Evolutionary conservation across 768 basidiomycete genomes (phyloP).

Genomic region (Pulveroboletus frians): DNA sequence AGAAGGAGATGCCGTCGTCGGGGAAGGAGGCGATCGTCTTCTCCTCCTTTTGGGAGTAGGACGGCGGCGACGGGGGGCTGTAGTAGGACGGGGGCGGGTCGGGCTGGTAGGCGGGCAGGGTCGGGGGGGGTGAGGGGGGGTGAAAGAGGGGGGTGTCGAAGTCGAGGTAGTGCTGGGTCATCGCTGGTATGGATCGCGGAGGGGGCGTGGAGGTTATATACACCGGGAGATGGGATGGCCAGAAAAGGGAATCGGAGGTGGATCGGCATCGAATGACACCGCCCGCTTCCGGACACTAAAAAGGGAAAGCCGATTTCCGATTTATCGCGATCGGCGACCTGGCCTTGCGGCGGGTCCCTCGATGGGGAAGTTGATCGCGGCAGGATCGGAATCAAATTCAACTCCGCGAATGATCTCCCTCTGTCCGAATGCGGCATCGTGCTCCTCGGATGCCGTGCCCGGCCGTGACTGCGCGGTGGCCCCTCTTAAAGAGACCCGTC

Average conservation of each 20-base stretch:
- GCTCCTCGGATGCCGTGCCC: slow-evolving; percentile 28
- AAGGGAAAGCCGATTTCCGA: not conserved
- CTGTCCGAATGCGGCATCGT: not conserved
- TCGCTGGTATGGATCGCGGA: slow-evolving; percentile 9
- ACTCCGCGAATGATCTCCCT: slow-evolving; percentile 20
- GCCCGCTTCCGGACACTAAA: slow-evolving; percentile 3
- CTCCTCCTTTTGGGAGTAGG: slow-evolving; percentile 1
- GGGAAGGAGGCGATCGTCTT: slow-evolving; percentile 11
- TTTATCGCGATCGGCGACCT: not conserved
- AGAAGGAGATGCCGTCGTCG: slow-evolving; percentile 21
- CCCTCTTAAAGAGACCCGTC: slow-evolving; percentile 3
- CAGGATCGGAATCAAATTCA: slow-evolving; percentile 19
- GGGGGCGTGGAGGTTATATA: slow-evolving; percentile 16
- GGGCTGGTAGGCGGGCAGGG: slow-evolving; percentile 6
- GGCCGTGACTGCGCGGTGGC: slow-evolving; percentile 1
- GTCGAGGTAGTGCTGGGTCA: slow-evolving; percentile 18
- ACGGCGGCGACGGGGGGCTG: not conserved
- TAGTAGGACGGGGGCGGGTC: slow-evolving; percentile 12
- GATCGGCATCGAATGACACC: slow-evolving; percentile 15
- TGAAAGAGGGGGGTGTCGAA: slow-evolving; percentile 7
- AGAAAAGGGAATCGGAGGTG: slow-evolving; percentile 10
- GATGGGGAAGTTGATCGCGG: slow-evolving; percentile 22
- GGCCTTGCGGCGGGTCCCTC: not conserved
- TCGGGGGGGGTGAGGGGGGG: not conserved
- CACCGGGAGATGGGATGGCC: not conserved